Percentiles rank a stretch among this genome's conserved stretches.
Conservation (phyloP, 768 basidiomycete genomes). For the Boletus rubropictus region DNA sequence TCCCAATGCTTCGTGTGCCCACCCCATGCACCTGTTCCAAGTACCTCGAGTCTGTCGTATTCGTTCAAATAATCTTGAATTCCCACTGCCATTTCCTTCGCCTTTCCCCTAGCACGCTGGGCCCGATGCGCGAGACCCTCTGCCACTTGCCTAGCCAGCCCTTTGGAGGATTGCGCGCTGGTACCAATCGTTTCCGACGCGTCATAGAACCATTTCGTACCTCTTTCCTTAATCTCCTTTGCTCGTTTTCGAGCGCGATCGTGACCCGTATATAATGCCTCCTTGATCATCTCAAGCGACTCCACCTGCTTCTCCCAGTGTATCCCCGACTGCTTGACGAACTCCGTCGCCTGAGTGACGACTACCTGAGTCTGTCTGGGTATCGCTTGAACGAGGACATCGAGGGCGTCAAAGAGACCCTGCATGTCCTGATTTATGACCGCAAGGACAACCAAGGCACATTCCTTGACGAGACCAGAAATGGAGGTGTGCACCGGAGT, state of each 20-base stretch:
- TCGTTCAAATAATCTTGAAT: constrained; percentile 23
- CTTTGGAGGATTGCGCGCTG: constrained; percentile 40
- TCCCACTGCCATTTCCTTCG: constrained; percentile 39
- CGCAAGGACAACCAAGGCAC: constrained; percentile 39
- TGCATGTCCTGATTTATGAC: constrained; percentile 48
- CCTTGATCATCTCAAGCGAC: constrained; percentile 34
- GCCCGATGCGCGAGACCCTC: constrained; percentile 35
- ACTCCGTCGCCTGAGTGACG: constrained; percentile 30
- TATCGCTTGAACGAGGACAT: constrained; percentile 49
- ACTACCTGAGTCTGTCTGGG: constrained; percentile 37
- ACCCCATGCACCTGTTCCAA: constrained; percentile 16
- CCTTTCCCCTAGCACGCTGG: constrained; percentile 40
- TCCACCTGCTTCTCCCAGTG: constrained; percentile 30
- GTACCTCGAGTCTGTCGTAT: constrained; percentile 14
- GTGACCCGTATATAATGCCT: constrained; percentile 45
- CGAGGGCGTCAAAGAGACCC: constrained; percentile 55
- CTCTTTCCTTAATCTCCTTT: constrained; percentile 45
- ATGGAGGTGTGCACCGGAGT: constrained; percentile 39
- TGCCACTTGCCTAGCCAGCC: constrained; percentile 38
- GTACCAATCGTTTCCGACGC: constrained; percentile 40
- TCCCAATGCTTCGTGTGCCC: constrained; percentile 17
- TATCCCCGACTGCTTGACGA: constrained; percentile 41
- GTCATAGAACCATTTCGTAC: constrained; percentile 40
- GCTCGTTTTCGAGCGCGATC: constrained; percentile 49
- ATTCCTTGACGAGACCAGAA: constrained; percentile 44